Percentiles rank a stretch among this genome's conserved stretches.
Evolutionary conservation across 495 filamentous ascomycete genomes (phyloP).

Genomic region (Xylaria curta): DNA sequence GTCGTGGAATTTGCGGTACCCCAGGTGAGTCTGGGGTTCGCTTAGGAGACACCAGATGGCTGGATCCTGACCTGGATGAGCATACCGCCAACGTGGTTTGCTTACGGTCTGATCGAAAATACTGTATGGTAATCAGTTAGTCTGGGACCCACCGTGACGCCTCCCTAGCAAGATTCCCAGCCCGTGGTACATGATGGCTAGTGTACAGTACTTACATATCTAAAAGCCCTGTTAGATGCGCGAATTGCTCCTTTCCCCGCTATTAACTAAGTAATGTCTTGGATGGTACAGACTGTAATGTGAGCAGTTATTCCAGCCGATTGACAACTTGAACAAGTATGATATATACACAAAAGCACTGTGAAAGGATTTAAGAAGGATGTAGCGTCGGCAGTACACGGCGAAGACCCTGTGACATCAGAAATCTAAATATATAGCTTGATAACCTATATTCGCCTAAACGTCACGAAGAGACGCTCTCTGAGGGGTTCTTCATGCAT

Average conservation of each 20-base stretch:
- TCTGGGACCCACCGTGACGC: not conserved
- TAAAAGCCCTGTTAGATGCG: not conserved
- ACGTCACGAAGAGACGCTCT: not conserved
- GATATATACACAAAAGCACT: not conserved
- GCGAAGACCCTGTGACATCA: not conserved
- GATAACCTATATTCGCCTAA: not conserved
- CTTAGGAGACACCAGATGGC: constrained; percentile 6
- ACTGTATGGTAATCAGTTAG: not conserved
- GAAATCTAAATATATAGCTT: not conserved
- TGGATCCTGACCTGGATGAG: constrained; percentile 13
- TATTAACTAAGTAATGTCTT: not conserved
- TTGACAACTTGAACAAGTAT: not conserved
- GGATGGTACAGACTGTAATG: not conserved
- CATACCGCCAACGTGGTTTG: constrained; percentile 16
- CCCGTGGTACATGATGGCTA: not conserved
- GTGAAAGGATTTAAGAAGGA: not conserved
- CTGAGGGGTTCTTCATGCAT: constrained; percentile 17
- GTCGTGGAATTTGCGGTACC: constrained; percentile 11
- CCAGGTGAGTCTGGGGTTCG: constrained; percentile 15
- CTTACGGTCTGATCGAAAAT: constrained; percentile 3
- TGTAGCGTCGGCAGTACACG: not conserved
- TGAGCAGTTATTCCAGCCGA: not conserved
- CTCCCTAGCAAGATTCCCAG: not conserved
- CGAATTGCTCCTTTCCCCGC: constrained; percentile 5
- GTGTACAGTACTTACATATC: not conserved